Evolutionary conservation across 2,329 filamentous ascomycete species (phyloP).

Genomic region (Clarireedia monteithiana): DNA sequence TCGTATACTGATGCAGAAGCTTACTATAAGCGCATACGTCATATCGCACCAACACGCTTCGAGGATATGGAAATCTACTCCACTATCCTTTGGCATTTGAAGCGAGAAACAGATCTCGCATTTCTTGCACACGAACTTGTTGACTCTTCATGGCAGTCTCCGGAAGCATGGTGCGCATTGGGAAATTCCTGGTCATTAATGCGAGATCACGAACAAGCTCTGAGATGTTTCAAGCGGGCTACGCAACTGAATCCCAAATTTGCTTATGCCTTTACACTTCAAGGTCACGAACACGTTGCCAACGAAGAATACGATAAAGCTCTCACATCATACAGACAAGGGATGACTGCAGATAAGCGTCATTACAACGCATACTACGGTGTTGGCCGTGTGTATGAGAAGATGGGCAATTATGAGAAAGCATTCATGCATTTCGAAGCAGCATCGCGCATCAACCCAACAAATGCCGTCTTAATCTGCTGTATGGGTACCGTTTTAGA

Average conservation of each 20-base stretch:
- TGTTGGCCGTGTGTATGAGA: constrained; percentile 74
- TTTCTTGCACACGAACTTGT: constrained; percentile 87
- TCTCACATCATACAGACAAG: constrained; percentile 75
- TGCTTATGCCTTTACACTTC: constrained; percentile 90
- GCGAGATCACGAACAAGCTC: constrained; percentile 86
- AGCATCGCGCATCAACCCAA: constrained; percentile 83
- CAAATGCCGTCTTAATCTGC: constrained; percentile 85
- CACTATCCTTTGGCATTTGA: constrained; percentile 97
- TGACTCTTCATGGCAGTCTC: constrained; percentile 79
- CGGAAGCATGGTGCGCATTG: constrained; percentile 91
- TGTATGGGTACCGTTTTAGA: constrained; percentile 88
- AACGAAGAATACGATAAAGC: constrained; percentile 98
- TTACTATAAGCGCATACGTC: constrained; percentile 71
- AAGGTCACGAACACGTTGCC: constrained; percentile 90
- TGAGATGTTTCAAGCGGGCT: constrained; percentile 89
- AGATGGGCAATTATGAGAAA: constrained; percentile 83
- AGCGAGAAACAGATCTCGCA: constrained; percentile 83
- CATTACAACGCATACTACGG: constrained; percentile 99
- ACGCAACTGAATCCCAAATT: constrained; percentile 86
- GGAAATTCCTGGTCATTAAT: constrained; percentile 93
- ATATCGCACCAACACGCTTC: constrained; percentile 71
- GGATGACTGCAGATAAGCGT: constrained; percentile 75
- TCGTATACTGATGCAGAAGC: constrained; percentile 82
- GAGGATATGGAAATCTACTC: constrained; percentile 99
- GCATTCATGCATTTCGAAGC: constrained; percentile 87